A percentile compares a stretch with the other conserved stretches of the same genome.
Evolutionary conservation across 129 eudicot genomes (phyloP).

Genomic region (Kitagawia praeruptora): DNA sequence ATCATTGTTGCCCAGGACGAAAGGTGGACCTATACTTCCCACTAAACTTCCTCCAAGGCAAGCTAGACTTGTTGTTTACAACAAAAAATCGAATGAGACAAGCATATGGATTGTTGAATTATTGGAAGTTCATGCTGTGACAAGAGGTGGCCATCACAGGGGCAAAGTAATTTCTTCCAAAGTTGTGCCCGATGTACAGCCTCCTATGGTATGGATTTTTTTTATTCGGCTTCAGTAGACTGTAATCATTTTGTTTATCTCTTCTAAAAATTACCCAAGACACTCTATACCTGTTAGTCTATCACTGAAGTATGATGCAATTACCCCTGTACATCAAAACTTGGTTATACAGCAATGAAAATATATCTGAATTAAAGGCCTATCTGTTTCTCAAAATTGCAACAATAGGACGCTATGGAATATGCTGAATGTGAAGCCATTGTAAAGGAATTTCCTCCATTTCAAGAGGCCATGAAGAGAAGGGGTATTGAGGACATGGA

Average conservation of each 20-base stretch:
- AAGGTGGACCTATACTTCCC: constrained; percentile 56
- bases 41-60: constrained; percentile 60
- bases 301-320: background rate
- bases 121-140: constrained; percentile 55
- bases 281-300: background rate
- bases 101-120: constrained; percentile 64
- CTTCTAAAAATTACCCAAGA: background rate
- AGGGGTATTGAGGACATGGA: constrained; percentile 80
- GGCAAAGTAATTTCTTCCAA: constrained; percentile 64
- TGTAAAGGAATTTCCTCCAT: constrained; percentile 61
- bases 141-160: constrained; percentile 63
- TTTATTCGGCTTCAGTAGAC: background rate
- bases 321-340: background rate
- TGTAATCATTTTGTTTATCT: background rate
- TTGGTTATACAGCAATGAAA: background rate
- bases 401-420: constrained; percentile 80
- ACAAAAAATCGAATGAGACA: constrained; percentile 54
- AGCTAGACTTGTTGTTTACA: constrained; percentile 51
- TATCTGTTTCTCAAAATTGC: constrained; percentile 10
- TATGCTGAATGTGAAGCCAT: constrained; percentile 96
- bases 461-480: constrained; percentile 65
- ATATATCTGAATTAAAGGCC: background rate
- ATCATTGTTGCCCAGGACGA: constrained; percentile 47
- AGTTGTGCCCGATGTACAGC: constrained; percentile 58
- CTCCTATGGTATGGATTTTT: constrained; percentile 49